Base-by-base conservation (phyloP, 2,329 filamentous ascomycete genomes). In the Teratosphaeriaceae sp. region DNA sequence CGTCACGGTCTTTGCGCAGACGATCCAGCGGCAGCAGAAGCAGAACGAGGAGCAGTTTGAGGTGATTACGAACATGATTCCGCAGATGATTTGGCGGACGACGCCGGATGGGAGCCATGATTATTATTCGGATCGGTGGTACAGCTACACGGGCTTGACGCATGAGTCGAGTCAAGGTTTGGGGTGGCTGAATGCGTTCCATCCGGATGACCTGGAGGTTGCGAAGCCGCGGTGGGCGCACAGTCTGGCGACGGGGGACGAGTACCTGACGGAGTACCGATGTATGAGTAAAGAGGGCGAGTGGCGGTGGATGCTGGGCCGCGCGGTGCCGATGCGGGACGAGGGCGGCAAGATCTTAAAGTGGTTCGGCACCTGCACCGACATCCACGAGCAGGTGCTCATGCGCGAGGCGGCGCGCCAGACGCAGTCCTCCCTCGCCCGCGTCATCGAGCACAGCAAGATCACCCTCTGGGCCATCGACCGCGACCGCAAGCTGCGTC, bases 361-460 rank as follows among this genome's bases (percentile, higher is more conserved):
- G 57, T 89, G 85, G 85, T 87, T 85, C 54, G 85, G 84, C 13
- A 88, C 84, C 1, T 88, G 82, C 55, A 88, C 85, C 11, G 85
- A 90, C 50, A 84, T 88, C 15, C 81, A 89, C 56, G 84, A 88
- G 48, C 73, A 80, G 33, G 81, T 88, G 2, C 73, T 84, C 55
- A 76, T 82, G 12, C 80, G 83, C 46, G 71, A 83, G 47, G 74
- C 74, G 38, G 82, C 82, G 13, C 79, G 78, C 47, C 73, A 79
- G 44, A 83, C 76, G 15, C 74, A 80, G n/a, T 77, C 83, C 54
- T 83, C 88, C 57, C 70, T 90, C 0, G 69, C 81, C 7, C 82
- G 79, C 47, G 84, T 89, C 20, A 80, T 89, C 43, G 76, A 82
- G 26, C 83, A 88, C 54, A 82, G 84, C 0, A 78, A 82, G 42